Conservation (phyloP, 805 yeast genomes). For the Ogataea zsoltii region DNA sequence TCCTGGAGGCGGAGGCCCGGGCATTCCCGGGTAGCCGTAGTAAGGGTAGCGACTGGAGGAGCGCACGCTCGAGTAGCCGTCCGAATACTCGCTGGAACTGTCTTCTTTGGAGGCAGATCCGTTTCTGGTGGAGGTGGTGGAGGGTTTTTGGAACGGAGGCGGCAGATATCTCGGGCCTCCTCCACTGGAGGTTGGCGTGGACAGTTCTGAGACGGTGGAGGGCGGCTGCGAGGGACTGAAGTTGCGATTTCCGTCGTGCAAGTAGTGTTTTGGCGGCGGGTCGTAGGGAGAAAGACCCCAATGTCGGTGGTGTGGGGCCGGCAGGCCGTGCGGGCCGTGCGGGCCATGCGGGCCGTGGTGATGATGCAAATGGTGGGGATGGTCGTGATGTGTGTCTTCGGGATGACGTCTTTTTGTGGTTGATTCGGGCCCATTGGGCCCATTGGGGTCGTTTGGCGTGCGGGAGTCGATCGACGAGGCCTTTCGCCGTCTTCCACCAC, state of each 20-base stretch:
- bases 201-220: not conserved
- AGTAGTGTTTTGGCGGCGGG: constrained; percentile 1
- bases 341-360: not conserved
- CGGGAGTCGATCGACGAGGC: constrained; percentile 13
- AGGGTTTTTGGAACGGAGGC: not conserved
- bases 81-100: constrained; percentile 11
- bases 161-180: not conserved
- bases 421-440: not conserved
- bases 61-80: constrained; percentile 7
- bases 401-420: constrained; percentile 3
- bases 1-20: constrained; percentile 3
- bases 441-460: too few species aligned
- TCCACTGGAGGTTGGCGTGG: not conserved
- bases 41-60: constrained; percentile 10
- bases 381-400: too few species aligned
- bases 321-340: not conserved
- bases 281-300: constrained; percentile 1
- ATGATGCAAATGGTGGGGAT: not conserved
- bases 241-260: not conserved
- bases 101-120: constrained; percentile 1
- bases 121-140: constrained; percentile 5
- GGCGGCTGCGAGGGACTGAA: not conserved
- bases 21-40: constrained; percentile 9
- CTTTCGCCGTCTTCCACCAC: constrained; percentile 57
- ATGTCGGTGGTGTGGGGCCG: not conserved